Evolutionary conservation across 208 protist species (phyloP).

Genomic region (Entamoeba invadens): DNA sequence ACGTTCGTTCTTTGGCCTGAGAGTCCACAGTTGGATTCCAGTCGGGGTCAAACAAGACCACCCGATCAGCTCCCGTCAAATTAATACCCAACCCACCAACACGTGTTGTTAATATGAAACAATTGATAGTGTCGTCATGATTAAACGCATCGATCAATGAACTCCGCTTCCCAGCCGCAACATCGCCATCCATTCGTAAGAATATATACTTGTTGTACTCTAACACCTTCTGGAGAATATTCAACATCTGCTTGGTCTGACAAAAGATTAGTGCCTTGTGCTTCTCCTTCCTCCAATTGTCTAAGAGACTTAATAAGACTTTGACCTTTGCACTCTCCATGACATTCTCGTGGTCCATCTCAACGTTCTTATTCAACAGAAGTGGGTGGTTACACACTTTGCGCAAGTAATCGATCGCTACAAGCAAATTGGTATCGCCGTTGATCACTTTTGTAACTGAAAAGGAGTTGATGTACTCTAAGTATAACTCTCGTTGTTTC

Average conservation of each 20-base stretch:
- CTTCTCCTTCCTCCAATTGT: neutral
- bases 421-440: neutral
- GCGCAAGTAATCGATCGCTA: neutral
- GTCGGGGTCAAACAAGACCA: slow-evolving; percentile 93
- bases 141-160: slow-evolving; percentile 82
- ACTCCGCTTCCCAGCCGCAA: slow-evolving; percentile 51
- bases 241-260: neutral
- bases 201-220: slow-evolving; percentile 48
- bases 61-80: slow-evolving; percentile 79
- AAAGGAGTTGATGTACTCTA: neutral
- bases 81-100: slow-evolving; percentile 85
- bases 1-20: slow-evolving; percentile 67
- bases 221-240: neutral
- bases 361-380: neutral
- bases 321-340: neutral
- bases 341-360: neutral
- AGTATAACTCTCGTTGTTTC: slow-evolving; percentile 2
- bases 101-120: slow-evolving; percentile 83
- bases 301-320: neutral
- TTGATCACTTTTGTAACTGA: neutral
- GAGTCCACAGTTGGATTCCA: slow-evolving; percentile 46
- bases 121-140: slow-evolving; percentile 58
- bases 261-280: neutral
- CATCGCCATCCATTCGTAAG: slow-evolving; percentile 79
- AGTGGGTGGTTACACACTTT: slow-evolving; percentile 30